Evolutionary conservation across 1,284 basidiomycete genomes (phyloP).

Genomic region (Malassezia caprae): DNA sequence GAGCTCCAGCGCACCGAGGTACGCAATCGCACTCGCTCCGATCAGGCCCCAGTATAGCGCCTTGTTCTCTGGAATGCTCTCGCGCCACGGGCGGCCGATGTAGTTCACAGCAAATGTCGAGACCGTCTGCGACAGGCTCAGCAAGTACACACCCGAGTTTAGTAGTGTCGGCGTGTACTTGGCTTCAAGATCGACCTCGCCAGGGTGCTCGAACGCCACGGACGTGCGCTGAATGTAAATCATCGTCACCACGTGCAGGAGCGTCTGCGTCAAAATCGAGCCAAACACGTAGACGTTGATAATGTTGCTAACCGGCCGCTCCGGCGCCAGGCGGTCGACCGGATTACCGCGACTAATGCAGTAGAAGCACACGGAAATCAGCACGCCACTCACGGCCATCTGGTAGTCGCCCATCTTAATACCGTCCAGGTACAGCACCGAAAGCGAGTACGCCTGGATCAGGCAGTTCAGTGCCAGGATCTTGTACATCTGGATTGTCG

Average conservation of each 20-base stretch:
- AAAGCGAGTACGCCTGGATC: conserved; percentile 43
- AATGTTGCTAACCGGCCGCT: conserved; percentile 42
- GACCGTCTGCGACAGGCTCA: conserved; percentile 41
- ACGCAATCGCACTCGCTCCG: conserved; percentile 31
- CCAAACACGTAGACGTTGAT: conserved; percentile 41
- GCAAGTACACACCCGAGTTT: conserved; percentile 44
- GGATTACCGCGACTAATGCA: conserved; percentile 45
- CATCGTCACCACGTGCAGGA: conserved; percentile 42
- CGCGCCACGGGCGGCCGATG: conserved; percentile 43
- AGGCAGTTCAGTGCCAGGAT: conserved; percentile 47
- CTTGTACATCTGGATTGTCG: conserved; percentile 48
- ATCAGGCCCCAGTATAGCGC: conserved; percentile 43
- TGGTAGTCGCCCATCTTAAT: conserved; percentile 48
- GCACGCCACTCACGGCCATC: conserved; percentile 40
- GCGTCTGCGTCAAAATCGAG: conserved; percentile 42
- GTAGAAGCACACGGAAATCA: conserved; percentile 42
- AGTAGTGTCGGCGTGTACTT: conserved; percentile 43
- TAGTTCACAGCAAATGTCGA: conserved; percentile 47
- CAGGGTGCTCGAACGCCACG: conserved; percentile 28
- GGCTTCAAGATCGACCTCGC: conserved; percentile 39
- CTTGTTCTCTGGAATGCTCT: conserved; percentile 38
- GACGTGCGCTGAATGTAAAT: conserved; percentile 32
- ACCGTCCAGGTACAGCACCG: conserved; percentile 41
- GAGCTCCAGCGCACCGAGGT: conserved; percentile 56
- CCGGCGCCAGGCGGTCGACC: conserved; percentile 35